These are phyloP conservation scores for Ophiosphaerella narmari DNA, from an alignment of 2,329 filamentous ascomycete species.

Conservation along the genomic window DNA sequence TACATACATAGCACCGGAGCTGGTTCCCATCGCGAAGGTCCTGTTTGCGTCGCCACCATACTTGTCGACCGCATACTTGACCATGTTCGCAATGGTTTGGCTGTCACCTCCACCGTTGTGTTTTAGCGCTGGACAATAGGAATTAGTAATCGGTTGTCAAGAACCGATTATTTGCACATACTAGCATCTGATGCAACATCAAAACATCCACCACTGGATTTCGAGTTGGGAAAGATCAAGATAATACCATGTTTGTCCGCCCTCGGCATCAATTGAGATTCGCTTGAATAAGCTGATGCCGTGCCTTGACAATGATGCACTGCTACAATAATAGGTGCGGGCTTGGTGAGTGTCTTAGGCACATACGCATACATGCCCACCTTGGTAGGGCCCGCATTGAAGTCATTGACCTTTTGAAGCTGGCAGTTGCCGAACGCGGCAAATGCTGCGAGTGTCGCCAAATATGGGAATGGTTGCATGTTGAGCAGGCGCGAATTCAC, in stretches of 20 bases:
- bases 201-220: slow-evolving; percentile 24
- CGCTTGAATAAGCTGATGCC: slow-evolving; percentile 13
- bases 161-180: slow-evolving; percentile 3
- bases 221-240: slow-evolving; percentile 26
- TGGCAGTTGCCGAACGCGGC: slow-evolving; percentile 8
- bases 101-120: slow-evolving; percentile 28
- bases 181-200: slow-evolving; percentile 23
- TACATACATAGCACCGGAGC: slow-evolving; percentile 23
- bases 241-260: slow-evolving; percentile 24
- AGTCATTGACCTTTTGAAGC: slow-evolving; percentile 46
- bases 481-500: background rate
- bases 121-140: slow-evolving; percentile 11
- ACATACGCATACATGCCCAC: slow-evolving; percentile 58
- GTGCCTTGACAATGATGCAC: slow-evolving; percentile 27
- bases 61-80: slow-evolving; percentile 22
- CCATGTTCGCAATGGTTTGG: slow-evolving; percentile 28
- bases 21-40: slow-evolving; percentile 17
- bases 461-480: slow-evolving; percentile 3
- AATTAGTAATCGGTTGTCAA: background rate
- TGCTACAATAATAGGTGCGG: slow-evolving; percentile 41
- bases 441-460: slow-evolving; percentile 3
- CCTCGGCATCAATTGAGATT: slow-evolving; percentile 14
- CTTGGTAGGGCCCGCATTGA: slow-evolving; percentile 53
- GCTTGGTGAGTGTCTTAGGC: slow-evolving; percentile 48
- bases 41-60: slow-evolving; percentile 19